Evolutionary conservation across 139 green algal genomes (phyloP).

Genomic region (Chlorella ohadii): DNA sequence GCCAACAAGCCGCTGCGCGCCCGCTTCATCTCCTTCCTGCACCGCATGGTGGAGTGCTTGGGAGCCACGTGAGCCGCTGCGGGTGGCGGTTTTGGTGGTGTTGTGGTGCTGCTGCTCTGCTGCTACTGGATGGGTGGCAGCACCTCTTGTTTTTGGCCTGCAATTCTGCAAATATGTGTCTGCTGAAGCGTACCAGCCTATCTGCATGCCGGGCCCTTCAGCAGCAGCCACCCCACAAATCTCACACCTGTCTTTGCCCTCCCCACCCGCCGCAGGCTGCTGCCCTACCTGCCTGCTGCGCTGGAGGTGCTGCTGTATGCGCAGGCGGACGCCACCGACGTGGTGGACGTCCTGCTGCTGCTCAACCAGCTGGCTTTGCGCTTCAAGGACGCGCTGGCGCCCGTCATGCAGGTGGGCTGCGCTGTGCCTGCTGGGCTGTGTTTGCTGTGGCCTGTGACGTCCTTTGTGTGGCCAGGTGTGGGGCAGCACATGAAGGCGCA

Average conservation of each 20-base stretch:
- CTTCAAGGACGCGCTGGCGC: slow-evolving; percentile 63
- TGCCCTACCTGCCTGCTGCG: slow-evolving; percentile 65
- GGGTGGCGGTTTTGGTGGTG: no score
- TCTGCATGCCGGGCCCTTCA: no score
- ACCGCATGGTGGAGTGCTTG: slow-evolving; percentile 90
- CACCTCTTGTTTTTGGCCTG: no score
- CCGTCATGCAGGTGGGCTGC: slow-evolving; percentile 51
- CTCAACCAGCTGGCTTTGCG: slow-evolving; percentile 76
- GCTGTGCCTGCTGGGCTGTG: neutral
- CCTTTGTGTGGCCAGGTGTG: no score
- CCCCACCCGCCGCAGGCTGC: slow-evolving; percentile 30
- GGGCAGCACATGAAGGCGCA: no score
- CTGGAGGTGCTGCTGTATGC: slow-evolving; percentile 71
- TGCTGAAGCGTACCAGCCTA: no score
- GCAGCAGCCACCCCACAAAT: no score
- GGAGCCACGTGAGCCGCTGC: slow-evolving; percentile 20
- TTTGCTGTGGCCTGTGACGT: no score
- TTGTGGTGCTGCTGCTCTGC: neutral
- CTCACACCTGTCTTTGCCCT: neutral
- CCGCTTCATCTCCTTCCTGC: slow-evolving; percentile 82
- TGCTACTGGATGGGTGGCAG: no score
- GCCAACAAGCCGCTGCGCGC: slow-evolving; percentile 65
- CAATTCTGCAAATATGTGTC: no score
- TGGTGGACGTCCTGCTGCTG: slow-evolving; percentile 73
- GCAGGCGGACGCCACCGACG: slow-evolving; percentile 53